phyloP scores from a whole-genome alignment of 2,329 filamentous ascomycete genomes.

The Plectosphaerella cucumerina region DNA sequence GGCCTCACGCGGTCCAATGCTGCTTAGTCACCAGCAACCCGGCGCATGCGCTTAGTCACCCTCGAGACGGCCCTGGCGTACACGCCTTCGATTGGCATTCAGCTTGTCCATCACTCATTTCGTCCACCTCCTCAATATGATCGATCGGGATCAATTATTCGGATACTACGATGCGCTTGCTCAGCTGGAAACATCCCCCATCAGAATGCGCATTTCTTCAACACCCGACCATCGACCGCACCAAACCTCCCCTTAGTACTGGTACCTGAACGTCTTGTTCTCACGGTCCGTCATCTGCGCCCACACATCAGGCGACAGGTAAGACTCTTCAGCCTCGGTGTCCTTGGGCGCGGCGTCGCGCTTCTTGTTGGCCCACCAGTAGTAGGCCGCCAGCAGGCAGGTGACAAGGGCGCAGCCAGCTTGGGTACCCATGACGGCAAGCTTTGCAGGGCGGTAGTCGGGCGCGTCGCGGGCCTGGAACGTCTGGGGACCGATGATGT shows the following conservation, averaged over 20 bases:
- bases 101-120: no score
- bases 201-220: background rate
- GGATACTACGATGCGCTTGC: no score
- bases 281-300: slow-evolving; percentile 50
- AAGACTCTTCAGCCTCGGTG: slow-evolving; percentile 30
- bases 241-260: slow-evolving; percentile 24
- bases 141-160: no score
- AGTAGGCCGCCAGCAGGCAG: slow-evolving; percentile 43
- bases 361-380: slow-evolving; percentile 42
- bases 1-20: no score
- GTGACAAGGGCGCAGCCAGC: slow-evolving; percentile 36
- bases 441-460: slow-evolving; percentile 48
- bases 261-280: slow-evolving; percentile 54
- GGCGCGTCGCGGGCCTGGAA: slow-evolving; percentile 49
- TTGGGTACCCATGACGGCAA: slow-evolving; percentile 49
- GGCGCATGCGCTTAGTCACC: no score
- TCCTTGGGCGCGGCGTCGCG: slow-evolving; percentile 16
- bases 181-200: no score
- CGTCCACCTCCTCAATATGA: background rate
- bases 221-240: background rate
- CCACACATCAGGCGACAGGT: slow-evolving; percentile 38
- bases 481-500: slow-evolving; percentile 54
- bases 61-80: no score
- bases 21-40: no score
- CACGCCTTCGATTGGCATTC: no score